Percentiles rank a stretch among this genome's conserved stretches.
Conservation (phyloP, 1,284 basidiomycete species). For the Binderoboletus segoi region DNA sequence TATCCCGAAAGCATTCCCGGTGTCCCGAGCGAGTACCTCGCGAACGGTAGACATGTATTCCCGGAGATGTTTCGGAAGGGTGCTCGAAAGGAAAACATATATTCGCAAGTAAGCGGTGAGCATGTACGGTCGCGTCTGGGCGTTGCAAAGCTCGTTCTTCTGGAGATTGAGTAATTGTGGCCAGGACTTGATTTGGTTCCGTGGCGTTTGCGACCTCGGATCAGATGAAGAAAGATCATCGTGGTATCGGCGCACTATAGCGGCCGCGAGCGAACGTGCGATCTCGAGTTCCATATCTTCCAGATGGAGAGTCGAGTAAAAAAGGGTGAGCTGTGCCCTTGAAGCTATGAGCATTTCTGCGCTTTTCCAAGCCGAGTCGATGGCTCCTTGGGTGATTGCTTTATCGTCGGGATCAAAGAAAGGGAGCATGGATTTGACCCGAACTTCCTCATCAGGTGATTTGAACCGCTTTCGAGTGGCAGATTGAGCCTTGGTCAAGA, state of each 20-base stretch:
- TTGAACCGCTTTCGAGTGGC: conserved; percentile 34
- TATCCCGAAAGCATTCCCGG: conserved; percentile 67
- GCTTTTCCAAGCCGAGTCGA: conserved; percentile 40
- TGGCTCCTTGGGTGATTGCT: conserved; percentile 29
- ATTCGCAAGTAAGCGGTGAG: conserved; percentile 49
- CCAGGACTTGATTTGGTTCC: conserved; percentile 12
- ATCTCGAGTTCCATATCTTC: conserved; percentile 56
- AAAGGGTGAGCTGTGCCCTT: conserved; percentile 22
- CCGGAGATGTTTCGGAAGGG: conserved; percentile 36
- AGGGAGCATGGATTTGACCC: conserved; percentile 17
- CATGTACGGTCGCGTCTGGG: conserved; percentile 43
- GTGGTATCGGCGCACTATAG: conserved; percentile 44
- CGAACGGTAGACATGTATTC: conserved; percentile 49
- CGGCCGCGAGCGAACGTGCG: conserved; percentile 50
- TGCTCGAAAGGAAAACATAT: conserved; percentile 48
- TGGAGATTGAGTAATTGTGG: conserved; percentile 47
- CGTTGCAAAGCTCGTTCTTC: conserved; percentile 48
- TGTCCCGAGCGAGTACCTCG: conserved; percentile 56
- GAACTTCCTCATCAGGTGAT: conserved; percentile 33
- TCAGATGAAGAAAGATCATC: conserved; percentile 17
- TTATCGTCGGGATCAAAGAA: conserved; percentile 8
- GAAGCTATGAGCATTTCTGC: conserved; percentile 26
- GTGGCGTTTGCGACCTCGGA: conserved; percentile 1
- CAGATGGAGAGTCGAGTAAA: conserved; percentile 33
- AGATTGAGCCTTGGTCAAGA: conserved; percentile 37